These are phyloP conservation scores for Acacia acuminata DNA, from an alignment of 306 rosid genomes.

Conservation along the genomic window DNA sequence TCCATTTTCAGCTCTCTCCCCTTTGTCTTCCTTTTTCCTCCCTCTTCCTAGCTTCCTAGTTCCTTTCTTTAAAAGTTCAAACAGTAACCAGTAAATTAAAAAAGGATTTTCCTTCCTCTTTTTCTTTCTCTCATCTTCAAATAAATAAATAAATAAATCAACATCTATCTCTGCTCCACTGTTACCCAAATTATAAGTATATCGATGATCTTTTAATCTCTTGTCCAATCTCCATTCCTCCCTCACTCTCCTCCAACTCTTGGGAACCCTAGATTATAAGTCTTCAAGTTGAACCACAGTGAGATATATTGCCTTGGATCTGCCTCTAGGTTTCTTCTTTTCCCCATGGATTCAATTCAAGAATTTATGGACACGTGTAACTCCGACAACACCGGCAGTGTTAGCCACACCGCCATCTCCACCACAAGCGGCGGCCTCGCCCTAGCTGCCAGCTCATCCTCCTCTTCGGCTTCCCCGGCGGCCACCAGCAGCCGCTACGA, in stretches of 20 bases:
- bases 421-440: slow-evolving; percentile 5
- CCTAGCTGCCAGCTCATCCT: slow-evolving; percentile 47
- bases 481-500: slow-evolving; percentile 75
- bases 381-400: slow-evolving; percentile 44
- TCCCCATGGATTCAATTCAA: slow-evolving; percentile 74
- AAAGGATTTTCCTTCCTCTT: not conserved
- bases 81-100: slow-evolving; percentile 36
- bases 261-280: slow-evolving; percentile 43
- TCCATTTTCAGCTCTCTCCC: slow-evolving; percentile 47
- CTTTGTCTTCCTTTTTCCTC: slow-evolving; percentile 9
- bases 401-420: slow-evolving; percentile 13
- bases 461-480: slow-evolving; percentile 42
- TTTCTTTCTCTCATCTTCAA: not conserved
- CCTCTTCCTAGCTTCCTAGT: slow-evolving; percentile 15
- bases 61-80: slow-evolving; percentile 41
- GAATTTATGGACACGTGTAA: slow-evolving; percentile 61
- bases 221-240: slow-evolving; percentile 12
- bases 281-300: not conserved
- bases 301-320: slow-evolving; percentile 36
- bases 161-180: slow-evolving; percentile 4
- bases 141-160: not conserved
- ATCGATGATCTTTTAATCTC: slow-evolving; percentile 18
- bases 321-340: not conserved
- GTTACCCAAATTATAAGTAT: slow-evolving; percentile 42
- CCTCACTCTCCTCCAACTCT: slow-evolving; percentile 26